A percentile compares a stretch with the other conserved stretches of the same genome.
Conservation (phyloP, 352 stramenopile species). For the Globisporangium middletonii region DNA sequence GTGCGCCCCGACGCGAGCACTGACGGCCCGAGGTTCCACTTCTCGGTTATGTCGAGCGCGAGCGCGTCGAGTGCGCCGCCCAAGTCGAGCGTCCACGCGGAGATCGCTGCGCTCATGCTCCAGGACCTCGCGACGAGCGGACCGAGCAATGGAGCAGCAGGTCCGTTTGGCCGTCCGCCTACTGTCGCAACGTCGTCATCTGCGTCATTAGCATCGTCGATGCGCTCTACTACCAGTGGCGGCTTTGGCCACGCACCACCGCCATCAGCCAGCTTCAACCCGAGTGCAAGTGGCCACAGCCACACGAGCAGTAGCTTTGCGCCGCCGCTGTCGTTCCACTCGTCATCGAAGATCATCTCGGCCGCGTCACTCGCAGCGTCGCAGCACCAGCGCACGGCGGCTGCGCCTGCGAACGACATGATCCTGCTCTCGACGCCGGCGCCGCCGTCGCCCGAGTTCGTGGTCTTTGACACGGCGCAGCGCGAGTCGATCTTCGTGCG, state of each 20-base stretch:
- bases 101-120: constrained; percentile 14
- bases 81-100: constrained; percentile 12
- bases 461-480: constrained; percentile 30
- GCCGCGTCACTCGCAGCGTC: constrained; percentile 1
- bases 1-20: neutral
- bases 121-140: constrained; percentile 7
- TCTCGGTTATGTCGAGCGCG: constrained; percentile 8
- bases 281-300: neutral
- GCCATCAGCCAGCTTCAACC: neutral
- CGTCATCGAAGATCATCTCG: constrained; percentile 17
- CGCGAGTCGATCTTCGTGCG: constrained; percentile 27
- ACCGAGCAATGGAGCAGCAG: neutral
- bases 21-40: constrained; percentile 10
- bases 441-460: constrained; percentile 26
- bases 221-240: neutral
- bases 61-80: neutral
- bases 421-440: constrained; percentile 18
- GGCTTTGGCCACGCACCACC: neutral
- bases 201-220: neutral
- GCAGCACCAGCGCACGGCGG: constrained; percentile 2
- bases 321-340: neutral
- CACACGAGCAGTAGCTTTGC: neutral
- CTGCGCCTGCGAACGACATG: constrained; percentile 18
- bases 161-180: constrained; percentile 9
- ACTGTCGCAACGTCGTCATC: neutral